A percentile compares a stretch with the other conserved stretches of the same genome.
Conservation (phyloP, 2,329 filamentous ascomycete genomes). For the Fusarium siculi region DNA sequence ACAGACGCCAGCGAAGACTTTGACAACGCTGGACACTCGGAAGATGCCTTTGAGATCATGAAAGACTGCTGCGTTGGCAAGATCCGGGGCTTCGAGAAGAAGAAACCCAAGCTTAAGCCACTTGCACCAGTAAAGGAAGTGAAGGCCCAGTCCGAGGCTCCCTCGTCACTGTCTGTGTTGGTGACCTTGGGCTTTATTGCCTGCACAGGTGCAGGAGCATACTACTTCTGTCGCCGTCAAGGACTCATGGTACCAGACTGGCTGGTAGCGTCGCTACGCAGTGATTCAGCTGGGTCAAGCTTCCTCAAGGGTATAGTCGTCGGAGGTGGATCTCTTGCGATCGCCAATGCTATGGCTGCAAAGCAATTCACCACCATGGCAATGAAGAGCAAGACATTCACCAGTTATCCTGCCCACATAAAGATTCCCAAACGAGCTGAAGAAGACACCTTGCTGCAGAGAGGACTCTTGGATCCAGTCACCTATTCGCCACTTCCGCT, state of each 20-base stretch:
- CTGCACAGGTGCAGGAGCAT: background rate
- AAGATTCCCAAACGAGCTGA: constrained; percentile 48
- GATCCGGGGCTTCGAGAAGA: constrained; percentile 45
- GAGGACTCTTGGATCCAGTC: background rate
- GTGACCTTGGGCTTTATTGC: background rate
- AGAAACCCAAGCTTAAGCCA: constrained; percentile 31
- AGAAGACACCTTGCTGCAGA: background rate
- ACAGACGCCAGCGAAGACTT: constrained; percentile 82
- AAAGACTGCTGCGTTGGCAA: constrained; percentile 50
- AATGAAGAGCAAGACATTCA: constrained; percentile 31
- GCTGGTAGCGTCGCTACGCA: background rate
- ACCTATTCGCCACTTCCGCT: background rate
- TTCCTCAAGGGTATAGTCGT: constrained; percentile 26
- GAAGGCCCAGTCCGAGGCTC: rapidly evolving
- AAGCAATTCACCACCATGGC: constrained; percentile 45
- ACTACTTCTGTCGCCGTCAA: background rate
- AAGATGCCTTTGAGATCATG: constrained; percentile 62
- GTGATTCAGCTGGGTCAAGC: background rate
- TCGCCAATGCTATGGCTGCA: constrained; percentile 44
- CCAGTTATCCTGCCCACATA: constrained; percentile 43
- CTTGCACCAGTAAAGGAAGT: background rate
- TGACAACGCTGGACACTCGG: constrained; percentile 86
- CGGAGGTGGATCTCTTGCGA: constrained; percentile 22
- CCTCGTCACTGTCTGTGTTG: background rate
- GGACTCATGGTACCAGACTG: background rate